Base-by-base conservation (phyloP, 139 green algal genomes). In the Chara braunii region DNA sequence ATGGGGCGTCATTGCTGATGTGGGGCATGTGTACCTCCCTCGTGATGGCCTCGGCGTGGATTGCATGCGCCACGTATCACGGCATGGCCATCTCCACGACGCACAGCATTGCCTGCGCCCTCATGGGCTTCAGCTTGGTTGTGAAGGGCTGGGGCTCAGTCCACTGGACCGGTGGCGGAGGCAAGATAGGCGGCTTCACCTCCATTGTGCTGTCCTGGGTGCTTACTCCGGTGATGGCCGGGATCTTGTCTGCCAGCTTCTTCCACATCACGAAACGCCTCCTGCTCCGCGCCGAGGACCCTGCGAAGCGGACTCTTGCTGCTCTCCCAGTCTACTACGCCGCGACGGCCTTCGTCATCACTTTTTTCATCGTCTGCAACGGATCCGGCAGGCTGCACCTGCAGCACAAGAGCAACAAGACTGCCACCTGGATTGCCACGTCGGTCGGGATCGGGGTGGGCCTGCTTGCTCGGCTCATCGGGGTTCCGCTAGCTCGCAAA, bases 371-470 rank as follows among this genome's bases (percentile, higher is more conserved):
- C 30, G 58, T 80, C 7, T 80, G 79, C 64, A 69, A 79, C 62
- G 43, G n/a, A n/a, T n/a, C 44, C 30, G 69, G 36, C 14, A 23
- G 18, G 37, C 43, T 65, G 36, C 37, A 70, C 45, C n/a, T n/a
- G n/a, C n/a, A n/a, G n/a, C n/a, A n/a, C n/a, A n/a, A 54, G 26
- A 28, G 44, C 44, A 64, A 64, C 51, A 58, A 69, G 42, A 33
- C 18, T 55, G 72, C 40, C 30, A 64, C 54, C 29, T 95, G 87
- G 85, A 88, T 94, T n/a, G 73, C 94, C 44, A 69, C 68, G 0
- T 91, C 6, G 82, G 84, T 53, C 35, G 89, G 80, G 2, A 42
- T 65, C 0, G 87, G 87, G 29, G 86, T 95, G n/a, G n/a, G n/a
- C n/a, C n/a, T n/a, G n/a, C 29, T 82, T 90, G 22, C 3, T 87